phyloP scores from a whole-genome alignment of 306 rosid genomes.

The Trifolium subterraneum region DNA sequence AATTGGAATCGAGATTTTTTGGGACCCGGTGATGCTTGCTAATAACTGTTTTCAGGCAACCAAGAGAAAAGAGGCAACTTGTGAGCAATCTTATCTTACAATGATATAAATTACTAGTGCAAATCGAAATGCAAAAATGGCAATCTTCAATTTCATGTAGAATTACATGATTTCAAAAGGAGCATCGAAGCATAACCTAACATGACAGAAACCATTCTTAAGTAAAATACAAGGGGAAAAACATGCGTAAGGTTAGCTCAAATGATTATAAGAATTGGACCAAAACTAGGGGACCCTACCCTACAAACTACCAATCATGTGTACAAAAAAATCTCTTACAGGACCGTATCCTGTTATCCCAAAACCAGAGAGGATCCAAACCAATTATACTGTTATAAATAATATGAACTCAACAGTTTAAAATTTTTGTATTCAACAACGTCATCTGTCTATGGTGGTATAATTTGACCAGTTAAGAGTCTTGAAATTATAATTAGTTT shows the following conservation, averaged over 20 bases:
- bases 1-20: conserved; percentile 86
- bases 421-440: neutral
- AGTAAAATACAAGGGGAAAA: conserved; percentile 6
- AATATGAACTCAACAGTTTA: conserved; percentile 13
- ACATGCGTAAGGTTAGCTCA: conserved; percentile 20
- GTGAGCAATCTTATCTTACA: conserved; percentile 22
- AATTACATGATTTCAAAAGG: neutral
- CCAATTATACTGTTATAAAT: neutral
- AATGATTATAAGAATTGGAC: neutral
- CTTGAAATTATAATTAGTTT: neutral
- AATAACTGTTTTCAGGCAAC: conserved; percentile 60
- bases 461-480: neutral
- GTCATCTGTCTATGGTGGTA: neutral
- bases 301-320: neutral
- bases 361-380: conserved; percentile 13
- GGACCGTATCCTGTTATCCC: neutral
- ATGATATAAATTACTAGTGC: conserved; percentile 13
- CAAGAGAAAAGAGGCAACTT: conserved; percentile 21
- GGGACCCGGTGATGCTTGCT: conserved; percentile 83
- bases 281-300: neutral
- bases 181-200: conserved; percentile 27
- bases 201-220: conserved; percentile 4
- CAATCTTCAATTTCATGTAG: neutral
- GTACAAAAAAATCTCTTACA: neutral
- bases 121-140: conserved; percentile 2